Evolutionary conservation across 495 filamentous ascomycete genomes (phyloP).

Genomic region (Neurospora intermedia): DNA sequence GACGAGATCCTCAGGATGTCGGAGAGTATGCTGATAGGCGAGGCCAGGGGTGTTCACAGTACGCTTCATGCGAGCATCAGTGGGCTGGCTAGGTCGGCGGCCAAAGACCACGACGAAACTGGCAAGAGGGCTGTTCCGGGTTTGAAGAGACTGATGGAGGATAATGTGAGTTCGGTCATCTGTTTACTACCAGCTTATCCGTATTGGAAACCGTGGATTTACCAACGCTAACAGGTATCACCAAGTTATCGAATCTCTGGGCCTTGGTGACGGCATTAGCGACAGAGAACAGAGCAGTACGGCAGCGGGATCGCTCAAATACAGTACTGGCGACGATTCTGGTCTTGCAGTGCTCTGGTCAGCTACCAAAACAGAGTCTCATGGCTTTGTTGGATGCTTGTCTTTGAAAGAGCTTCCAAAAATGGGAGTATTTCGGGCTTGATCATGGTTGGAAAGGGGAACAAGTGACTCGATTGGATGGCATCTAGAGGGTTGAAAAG

Average conservation of each 20-base stretch:
- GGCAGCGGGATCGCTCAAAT: not conserved
- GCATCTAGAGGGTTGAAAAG: no score
- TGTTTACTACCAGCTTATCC: no score
- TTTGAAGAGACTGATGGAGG: not conserved
- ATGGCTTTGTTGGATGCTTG: not conserved
- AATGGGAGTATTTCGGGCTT: not conserved
- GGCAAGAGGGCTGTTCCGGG: not conserved
- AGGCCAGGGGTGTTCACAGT: not conserved
- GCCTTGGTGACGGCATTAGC: not conserved
- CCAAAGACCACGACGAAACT: not conserved
- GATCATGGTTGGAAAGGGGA: no score
- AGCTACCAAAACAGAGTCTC: not conserved
- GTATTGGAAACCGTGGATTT: no score
- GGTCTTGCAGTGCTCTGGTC: not conserved
- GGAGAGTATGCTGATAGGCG: not conserved
- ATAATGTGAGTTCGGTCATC: not conserved
- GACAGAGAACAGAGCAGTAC: not conserved
- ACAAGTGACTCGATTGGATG: no score
- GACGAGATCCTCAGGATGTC: not conserved
- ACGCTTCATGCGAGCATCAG: not conserved
- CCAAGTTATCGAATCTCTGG: not conserved
- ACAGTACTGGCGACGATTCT: not conserved
- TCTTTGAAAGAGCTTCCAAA: not conserved
- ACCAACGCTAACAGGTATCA: not conserved
- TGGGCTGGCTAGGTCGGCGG: not conserved